Conservation (phyloP, 768 basidiomycete genomes). For the Astraeus odoratus region DNA sequence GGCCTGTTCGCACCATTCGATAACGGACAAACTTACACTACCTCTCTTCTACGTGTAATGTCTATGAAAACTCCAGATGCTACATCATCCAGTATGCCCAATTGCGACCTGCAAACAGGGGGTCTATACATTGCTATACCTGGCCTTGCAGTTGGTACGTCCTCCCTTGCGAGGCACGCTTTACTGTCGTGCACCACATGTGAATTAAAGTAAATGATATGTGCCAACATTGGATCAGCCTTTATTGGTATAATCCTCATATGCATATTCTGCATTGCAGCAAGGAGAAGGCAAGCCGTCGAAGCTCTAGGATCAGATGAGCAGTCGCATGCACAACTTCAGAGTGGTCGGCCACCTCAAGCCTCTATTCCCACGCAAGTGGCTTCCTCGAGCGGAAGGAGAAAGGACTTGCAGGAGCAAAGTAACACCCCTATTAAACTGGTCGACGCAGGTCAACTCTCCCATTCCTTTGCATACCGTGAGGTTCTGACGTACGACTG, state of each 20-base stretch:
- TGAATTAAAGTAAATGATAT: not conserved
- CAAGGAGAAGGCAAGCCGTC: not conserved
- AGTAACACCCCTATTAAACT: not conserved
- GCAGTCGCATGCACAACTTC: not conserved
- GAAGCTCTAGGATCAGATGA: not conserved
- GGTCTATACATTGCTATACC: not conserved
- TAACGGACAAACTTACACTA: not conserved
- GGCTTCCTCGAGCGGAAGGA: not conserved
- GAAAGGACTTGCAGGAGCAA: not conserved
- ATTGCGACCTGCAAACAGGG: not conserved
- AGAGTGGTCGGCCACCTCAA: not conserved
- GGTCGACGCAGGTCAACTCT: not conserved
- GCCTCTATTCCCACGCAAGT: not conserved
- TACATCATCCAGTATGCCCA: too few species aligned
- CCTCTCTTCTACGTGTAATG: not conserved
- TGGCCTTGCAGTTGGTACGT: not conserved
- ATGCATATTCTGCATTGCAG: not conserved
- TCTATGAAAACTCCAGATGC: too few species aligned
- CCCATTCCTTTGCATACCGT: too few species aligned
- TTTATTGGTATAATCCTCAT: not conserved
- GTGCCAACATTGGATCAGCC: not conserved
- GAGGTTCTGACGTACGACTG: too few species aligned
- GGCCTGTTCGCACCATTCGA: not conserved
- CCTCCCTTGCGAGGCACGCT: not conserved
- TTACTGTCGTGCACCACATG: not conserved